Conservation (phyloP, 768 basidiomycete genomes). For the Podaxis rugospora region DNA sequence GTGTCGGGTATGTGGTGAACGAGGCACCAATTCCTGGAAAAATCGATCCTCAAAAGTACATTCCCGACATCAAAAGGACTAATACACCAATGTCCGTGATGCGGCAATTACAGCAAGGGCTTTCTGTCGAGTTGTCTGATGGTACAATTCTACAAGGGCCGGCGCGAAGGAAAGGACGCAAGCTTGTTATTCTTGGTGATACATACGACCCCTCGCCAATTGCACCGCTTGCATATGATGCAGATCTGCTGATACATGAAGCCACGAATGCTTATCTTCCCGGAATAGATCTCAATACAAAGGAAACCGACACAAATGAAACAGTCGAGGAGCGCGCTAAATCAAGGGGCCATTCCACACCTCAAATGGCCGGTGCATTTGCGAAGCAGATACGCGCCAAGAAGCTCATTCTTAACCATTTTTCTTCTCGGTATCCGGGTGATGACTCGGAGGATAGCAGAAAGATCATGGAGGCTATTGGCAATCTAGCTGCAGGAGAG, state of each 20-base stretch:
- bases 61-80: constrained; percentile 65
- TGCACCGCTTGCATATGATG: constrained; percentile 50
- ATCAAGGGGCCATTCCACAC: constrained; percentile 82
- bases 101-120: constrained; percentile 61
- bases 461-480: constrained; percentile 61
- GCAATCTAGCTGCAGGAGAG: constrained; percentile 45
- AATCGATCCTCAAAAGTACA: constrained; percentile 63
- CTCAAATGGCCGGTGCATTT: constrained; percentile 85
- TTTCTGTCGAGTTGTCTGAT: constrained; percentile 58
- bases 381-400: constrained; percentile 60
- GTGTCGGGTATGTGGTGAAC: constrained; percentile 71
- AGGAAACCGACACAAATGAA: constrained; percentile 55
- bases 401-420: constrained; percentile 76
- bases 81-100: constrained; percentile 66
- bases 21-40: constrained; percentile 76
- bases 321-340: constrained; percentile 59
- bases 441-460: constrained; percentile 50
- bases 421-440: constrained; percentile 77
- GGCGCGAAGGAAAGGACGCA: constrained; percentile 59
- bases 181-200: constrained; percentile 81
- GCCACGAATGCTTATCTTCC: constrained; percentile 85
- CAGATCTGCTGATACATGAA: constrained; percentile 81
- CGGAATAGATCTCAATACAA: constrained; percentile 54
- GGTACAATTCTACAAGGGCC: constrained; percentile 73
- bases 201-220: constrained; percentile 78